Percentiles rank a stretch among this genome's conserved stretches.
phyloP scores from a whole-genome alignment of 495 filamentous ascomycete species.

The Lasiosphaeriaceae sp. region DNA sequence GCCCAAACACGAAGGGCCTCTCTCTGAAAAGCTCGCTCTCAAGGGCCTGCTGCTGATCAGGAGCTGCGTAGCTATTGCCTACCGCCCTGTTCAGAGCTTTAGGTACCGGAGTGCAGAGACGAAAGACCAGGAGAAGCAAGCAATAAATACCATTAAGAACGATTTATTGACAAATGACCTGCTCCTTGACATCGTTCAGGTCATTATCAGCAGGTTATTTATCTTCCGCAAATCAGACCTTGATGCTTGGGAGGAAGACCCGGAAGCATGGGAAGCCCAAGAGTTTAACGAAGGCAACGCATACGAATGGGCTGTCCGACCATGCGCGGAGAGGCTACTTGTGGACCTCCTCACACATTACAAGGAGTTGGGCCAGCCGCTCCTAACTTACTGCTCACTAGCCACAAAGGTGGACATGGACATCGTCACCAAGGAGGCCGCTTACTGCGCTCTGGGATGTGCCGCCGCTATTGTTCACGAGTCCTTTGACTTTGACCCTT shows the following conservation, averaged over 20 bases:
- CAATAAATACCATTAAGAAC: conserved; percentile 60
- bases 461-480: conserved; percentile 69
- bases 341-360: conserved; percentile 85
- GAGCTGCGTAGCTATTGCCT: conserved; percentile 77
- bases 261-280: conserved; percentile 85
- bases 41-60: conserved; percentile 80
- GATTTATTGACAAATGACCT: conserved; percentile 71
- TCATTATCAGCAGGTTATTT: conserved; percentile 82
- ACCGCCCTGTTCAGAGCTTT: conserved; percentile 74
- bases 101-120: conserved; percentile 68
- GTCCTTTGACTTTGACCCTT: conserved; percentile 72
- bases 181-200: conserved; percentile 72
- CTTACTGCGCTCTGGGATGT: conserved; percentile 88
- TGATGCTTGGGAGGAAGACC: conserved; percentile 85
- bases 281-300: conserved; percentile 76
- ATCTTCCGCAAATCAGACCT: conserved; percentile 81
- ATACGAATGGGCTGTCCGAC: conserved; percentile 83
- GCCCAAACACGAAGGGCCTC: conserved; percentile 51
- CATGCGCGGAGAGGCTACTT: conserved; percentile 90
- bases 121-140: conserved; percentile 63
- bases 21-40: conserved; percentile 72
- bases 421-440: conserved; percentile 81
- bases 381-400: conserved; percentile 73
- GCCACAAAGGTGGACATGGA: conserved; percentile 65
- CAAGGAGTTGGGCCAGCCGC: conserved; percentile 68